These are phyloP conservation scores for Fragaria ananassa DNA, from an alignment of 306 rosid genomes.

Conservation along the genomic window DNA sequence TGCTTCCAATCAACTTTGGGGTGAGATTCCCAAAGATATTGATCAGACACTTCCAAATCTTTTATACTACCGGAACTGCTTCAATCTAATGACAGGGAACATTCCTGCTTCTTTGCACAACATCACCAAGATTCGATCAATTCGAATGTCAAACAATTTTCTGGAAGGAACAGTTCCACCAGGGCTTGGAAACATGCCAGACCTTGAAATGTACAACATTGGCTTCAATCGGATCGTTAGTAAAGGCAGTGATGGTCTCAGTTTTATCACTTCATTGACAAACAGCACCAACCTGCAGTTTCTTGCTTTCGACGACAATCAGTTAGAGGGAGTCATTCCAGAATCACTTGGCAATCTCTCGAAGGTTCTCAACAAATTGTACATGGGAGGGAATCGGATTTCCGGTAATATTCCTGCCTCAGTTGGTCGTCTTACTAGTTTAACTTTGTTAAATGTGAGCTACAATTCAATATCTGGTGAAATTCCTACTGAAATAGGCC, in stretches of 20 bases:
- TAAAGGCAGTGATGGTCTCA: constrained; percentile 39
- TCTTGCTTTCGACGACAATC: constrained; percentile 55
- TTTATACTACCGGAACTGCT: constrained; percentile 46
- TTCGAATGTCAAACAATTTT: constrained; percentile 45
- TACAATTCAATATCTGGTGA: constrained; percentile 53
- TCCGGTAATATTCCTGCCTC: constrained; percentile 60
- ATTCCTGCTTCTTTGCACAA: constrained; percentile 75
- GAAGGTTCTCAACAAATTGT: constrained; percentile 37
- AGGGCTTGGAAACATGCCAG: constrained; percentile 66
- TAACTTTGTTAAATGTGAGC: constrained; percentile 56
- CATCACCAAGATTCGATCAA: constrained; percentile 47
- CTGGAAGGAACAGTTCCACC: constrained; percentile 69
- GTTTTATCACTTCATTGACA: constrained; percentile 50
- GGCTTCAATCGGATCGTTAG: constrained; percentile 53
- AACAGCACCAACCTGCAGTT: constrained; percentile 54
- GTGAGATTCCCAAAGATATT: constrained; percentile 58
- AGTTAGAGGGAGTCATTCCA: constrained; percentile 61
- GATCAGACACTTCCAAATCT: constrained; percentile 58
- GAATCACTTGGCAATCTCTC: constrained; percentile 69
- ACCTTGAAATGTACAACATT: constrained; percentile 57
- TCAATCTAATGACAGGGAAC: constrained; percentile 55
- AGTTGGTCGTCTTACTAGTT: constrained; percentile 49
- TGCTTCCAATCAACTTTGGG: constrained; percentile 62
- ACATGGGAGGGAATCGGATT: constrained; percentile 66
- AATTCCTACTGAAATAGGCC: constrained; percentile 59